Evolutionary conservation across 78 protist genomes (phyloP).

Genomic region (Dictyostelium citrinum): DNA sequence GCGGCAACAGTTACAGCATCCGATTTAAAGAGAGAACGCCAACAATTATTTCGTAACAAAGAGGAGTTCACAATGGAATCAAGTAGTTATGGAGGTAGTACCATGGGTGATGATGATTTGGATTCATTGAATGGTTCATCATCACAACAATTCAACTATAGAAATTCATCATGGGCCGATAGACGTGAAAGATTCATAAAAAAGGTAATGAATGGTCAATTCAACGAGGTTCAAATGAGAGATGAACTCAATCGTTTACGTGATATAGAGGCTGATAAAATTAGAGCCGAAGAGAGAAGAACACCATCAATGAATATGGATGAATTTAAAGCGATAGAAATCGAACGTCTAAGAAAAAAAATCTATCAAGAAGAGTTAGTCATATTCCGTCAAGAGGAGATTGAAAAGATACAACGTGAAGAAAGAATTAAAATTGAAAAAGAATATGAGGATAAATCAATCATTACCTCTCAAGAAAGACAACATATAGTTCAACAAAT

Average conservation of each 20-base stretch:
- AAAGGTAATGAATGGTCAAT: neutral
- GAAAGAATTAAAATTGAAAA: slow-evolving; percentile 18
- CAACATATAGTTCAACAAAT: slow-evolving; percentile 1
- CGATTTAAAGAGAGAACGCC: slow-evolving; percentile 55
- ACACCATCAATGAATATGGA: slow-evolving; percentile 1
- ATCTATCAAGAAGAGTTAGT: neutral
- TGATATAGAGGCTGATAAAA: slow-evolving; percentile 30
- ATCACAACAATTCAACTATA: neutral
- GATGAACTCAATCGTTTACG: slow-evolving; percentile 19
- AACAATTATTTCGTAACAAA: slow-evolving; percentile 25
- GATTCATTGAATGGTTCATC: neutral
- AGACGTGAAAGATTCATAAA: slow-evolving; percentile 24
- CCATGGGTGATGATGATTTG: neutral
- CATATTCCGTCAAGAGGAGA: slow-evolving; percentile 13
- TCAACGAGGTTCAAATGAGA: slow-evolving; percentile 9
- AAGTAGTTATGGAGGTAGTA: neutral
- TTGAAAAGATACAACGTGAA: neutral
- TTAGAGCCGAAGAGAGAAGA: slow-evolving; percentile 16
- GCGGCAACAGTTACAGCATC: slow-evolving; percentile 66
- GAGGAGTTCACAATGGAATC: slow-evolving; percentile 44
- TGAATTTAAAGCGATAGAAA: neutral
- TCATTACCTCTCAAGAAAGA: neutral
- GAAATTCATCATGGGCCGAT: slow-evolving; percentile 38
- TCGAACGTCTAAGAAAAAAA: slow-evolving; percentile 6
- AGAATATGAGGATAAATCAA: neutral